phyloP scores from a whole-genome alignment of 495 filamentous ascomycete genomes.

The Tetracladium setigerum region DNA sequence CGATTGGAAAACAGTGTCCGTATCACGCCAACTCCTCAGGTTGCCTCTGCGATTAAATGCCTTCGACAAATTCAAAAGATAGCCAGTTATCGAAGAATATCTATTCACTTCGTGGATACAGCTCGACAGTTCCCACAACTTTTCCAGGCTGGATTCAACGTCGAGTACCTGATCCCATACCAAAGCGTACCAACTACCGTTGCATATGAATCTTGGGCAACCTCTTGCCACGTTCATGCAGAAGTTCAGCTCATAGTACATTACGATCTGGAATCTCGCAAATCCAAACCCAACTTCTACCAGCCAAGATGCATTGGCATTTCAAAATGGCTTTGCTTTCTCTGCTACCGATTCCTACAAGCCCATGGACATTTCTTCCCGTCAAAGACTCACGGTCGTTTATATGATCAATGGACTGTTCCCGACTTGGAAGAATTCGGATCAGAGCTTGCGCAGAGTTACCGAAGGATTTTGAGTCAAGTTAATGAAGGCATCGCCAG shows the following conservation, averaged over 20 bases:
- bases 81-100: constrained; percentile 4
- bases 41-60: constrained; percentile 7
- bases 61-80: constrained; percentile 10
- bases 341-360: constrained; percentile 6
- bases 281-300: not conserved
- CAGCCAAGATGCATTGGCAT: constrained; percentile 6
- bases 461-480: constrained; percentile 1
- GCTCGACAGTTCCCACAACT: not conserved
- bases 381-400: constrained; percentile 7
- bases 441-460: not conserved
- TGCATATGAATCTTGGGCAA: constrained; percentile 8
- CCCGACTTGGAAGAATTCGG: constrained; percentile 6
- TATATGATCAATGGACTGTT: constrained; percentile 11
- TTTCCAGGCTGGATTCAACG: not conserved
- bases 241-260: constrained; percentile 9
- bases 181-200: constrained; percentile 3
- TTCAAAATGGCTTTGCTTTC: constrained; percentile 9
- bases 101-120: not conserved
- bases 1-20: constrained; percentile 4
- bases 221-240: constrained; percentile 8
- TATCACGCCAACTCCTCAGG: not conserved
- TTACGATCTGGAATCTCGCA: constrained; percentile 3
- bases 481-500: not conserved
- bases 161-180: constrained; percentile 4
- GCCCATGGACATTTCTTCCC: constrained; percentile 8